phyloP scores from a whole-genome alignment of 495 filamentous ascomycete species.

The Xylaria scruposa region DNA sequence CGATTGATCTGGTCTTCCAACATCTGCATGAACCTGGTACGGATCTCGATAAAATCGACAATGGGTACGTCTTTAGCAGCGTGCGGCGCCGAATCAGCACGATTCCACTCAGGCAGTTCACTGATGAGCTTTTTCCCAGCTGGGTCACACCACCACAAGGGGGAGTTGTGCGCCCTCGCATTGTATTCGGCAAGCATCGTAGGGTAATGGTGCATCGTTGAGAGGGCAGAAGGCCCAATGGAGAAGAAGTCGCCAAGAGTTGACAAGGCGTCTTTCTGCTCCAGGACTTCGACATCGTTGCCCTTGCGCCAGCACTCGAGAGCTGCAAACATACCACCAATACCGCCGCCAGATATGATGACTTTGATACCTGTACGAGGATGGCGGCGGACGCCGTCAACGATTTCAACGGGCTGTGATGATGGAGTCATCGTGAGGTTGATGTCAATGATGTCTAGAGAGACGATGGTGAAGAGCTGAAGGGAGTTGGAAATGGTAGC shows the following conservation, averaged over 20 bases:
- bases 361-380: conserved; percentile 56
- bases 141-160: conserved; percentile 22
- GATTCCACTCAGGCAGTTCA: conserved; percentile 30
- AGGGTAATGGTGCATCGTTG: conserved; percentile 55
- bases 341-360: conserved; percentile 64
- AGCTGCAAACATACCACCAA: conserved; percentile 63
- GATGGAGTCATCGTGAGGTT: not conserved
- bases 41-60: conserved; percentile 9
- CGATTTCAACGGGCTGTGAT: not conserved
- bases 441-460: not conserved
- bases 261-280: conserved; percentile 47
- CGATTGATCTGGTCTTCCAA: conserved; percentile 17
- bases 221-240: conserved; percentile 43
- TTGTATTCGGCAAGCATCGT: conserved; percentile 50
- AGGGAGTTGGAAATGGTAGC: not conserved
- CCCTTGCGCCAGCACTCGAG: conserved; percentile 68
- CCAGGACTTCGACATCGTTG: conserved; percentile 59
- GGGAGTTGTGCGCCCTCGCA: conserved; percentile 39
- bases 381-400: conserved; percentile 30
- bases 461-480: not conserved
- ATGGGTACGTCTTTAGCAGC: conserved; percentile 17
- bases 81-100: not conserved
- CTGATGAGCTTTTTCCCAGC: conserved; percentile 8
- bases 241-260: conserved; percentile 46
- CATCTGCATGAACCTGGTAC: not conserved